Evolutionary conservation across 2,329 filamentous ascomycete species (phyloP), one percentile per base, ranked within the genome.

Genomic region (Ophidiomyces ophidiicola): DNA sequence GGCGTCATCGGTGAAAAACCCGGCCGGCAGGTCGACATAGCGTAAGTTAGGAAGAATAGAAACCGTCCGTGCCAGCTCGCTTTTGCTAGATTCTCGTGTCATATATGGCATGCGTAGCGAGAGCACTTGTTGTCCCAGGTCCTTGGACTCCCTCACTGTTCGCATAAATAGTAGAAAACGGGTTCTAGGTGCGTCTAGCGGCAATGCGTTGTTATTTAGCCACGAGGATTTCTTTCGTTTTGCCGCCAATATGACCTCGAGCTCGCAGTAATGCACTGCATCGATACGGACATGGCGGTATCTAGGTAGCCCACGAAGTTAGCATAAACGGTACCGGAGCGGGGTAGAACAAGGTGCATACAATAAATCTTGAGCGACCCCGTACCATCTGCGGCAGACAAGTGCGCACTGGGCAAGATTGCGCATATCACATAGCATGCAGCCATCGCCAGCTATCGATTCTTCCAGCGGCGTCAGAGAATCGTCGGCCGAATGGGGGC

Each of bases 61-160:
- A 33, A 94, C 80, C 18, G 82, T 84, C 36, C 86, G 77, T 6
- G 88, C 87, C 34, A 94, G 72, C 46, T 88, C 82, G 39, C 82
- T 73, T 57, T 90, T 85, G 56, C 74, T 82, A 1, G 82, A 82
- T 64, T 94, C 85, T 42, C 88, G 78, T 39, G 88, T 80, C 88
- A 94, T 94, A 60, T 94, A 94, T 5, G 88, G 85, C 43, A 85
- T 78, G 66, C 94, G 93, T 53, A 96, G 69, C 51, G 80, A 86
- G 53, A 79, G 66, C 4, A 94, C 83, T 29, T 76, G 67, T 40
- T 72, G 67, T 23, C 80, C 85, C 32, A 93, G 59, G 33, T 64
- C 75, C 15, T 76, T 73, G 45, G 86, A 80, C 35, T 88, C 82
- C 46, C 86, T 77, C 35, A 94, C 75, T 1, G 86, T 85, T 45